Evolutionary conservation across 2,329 filamentous ascomycete genomes (phyloP).

Genomic region (Aspergillus sp.): DNA sequence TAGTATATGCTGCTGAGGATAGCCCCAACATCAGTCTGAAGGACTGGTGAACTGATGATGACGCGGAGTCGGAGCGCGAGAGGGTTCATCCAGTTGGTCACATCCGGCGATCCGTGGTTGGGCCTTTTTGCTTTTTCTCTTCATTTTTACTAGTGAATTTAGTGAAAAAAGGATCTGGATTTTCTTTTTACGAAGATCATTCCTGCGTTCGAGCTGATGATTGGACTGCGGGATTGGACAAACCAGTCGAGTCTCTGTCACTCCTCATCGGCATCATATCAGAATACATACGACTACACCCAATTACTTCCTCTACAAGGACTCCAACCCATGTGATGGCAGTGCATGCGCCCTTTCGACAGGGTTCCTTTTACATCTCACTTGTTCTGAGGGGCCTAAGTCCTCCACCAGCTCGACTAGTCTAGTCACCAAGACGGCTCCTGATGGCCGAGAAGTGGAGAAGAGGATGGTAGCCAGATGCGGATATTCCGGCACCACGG

Average conservation of each 20-base stretch:
- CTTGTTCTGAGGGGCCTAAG: neutral
- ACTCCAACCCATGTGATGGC: constrained; percentile 3
- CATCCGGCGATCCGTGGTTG: constrained; percentile 9
- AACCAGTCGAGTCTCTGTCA: neutral
- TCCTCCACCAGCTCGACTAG: neutral
- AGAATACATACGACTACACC: too few species aligned
- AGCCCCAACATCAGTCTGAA: neutral
- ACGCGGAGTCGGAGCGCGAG: constrained; percentile 6
- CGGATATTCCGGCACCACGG: constrained; percentile 7
- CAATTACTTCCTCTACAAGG: neutral
- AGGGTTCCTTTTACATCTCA: neutral
- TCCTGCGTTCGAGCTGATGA: too few species aligned
- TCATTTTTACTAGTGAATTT: neutral
- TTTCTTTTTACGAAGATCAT: too few species aligned
- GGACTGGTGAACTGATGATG: constrained; percentile 5
- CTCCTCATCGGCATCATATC: neutral
- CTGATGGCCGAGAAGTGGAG: neutral
- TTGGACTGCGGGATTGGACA: too few species aligned
- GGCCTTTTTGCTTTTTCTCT: neutral
- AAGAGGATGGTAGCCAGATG: neutral
- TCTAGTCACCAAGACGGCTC: neutral
- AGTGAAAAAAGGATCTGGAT: too few species aligned
- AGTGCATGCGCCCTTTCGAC: neutral
- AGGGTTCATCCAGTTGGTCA: neutral
- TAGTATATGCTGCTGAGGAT: too few species aligned